phyloP scores from a whole-genome alignment of 176 grass and related monocot genomes.

The Juncus inflexus region DNA sequence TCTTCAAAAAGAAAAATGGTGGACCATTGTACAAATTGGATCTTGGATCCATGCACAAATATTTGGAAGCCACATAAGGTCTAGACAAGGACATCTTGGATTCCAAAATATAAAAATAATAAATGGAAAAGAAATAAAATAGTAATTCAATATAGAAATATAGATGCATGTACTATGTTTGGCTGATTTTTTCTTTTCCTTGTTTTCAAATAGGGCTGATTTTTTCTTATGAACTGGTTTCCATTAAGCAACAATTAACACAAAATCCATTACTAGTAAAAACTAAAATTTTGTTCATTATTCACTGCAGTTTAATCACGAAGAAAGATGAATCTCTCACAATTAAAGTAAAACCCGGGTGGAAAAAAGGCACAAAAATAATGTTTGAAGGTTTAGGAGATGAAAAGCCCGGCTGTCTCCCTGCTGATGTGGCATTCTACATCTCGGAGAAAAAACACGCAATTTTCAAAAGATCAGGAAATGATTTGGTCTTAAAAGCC shows the following conservation, averaged over 20 bases:
- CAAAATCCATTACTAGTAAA: too few species aligned
- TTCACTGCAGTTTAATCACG: slow-evolving; percentile 45
- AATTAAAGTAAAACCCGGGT: slow-evolving; percentile 70
- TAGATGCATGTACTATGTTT: too few species aligned
- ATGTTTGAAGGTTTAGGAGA: slow-evolving; percentile 66
- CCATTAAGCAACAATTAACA: too few species aligned
- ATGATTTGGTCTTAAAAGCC: slow-evolving; percentile 82
- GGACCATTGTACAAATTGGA: slow-evolving; percentile 12
- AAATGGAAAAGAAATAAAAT: slow-evolving; percentile 12
- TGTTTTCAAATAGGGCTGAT: too few species aligned
- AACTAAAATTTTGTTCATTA: too few species aligned
- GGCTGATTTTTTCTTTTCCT: too few species aligned
- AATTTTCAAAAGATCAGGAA: slow-evolving; percentile 65
- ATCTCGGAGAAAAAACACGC: slow-evolving; percentile 73
- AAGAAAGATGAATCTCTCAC: slow-evolving; percentile 66
- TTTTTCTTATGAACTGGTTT: too few species aligned
- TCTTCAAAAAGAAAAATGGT: not conserved
- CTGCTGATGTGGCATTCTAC: slow-evolving; percentile 49
- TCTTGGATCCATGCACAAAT: slow-evolving; percentile 17
- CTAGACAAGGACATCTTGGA: slow-evolving; percentile 13
- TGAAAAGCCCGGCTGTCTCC: slow-evolving; percentile 62
- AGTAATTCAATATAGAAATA: too few species aligned
- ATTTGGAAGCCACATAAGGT: slow-evolving; percentile 16
- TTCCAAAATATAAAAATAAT: not conserved
- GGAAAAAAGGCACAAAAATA: slow-evolving; percentile 69